These are phyloP conservation scores for Rhodotorula sp. DNA, from an alignment of 1,284 basidiomycete species.

Conservation along the genomic window DNA sequence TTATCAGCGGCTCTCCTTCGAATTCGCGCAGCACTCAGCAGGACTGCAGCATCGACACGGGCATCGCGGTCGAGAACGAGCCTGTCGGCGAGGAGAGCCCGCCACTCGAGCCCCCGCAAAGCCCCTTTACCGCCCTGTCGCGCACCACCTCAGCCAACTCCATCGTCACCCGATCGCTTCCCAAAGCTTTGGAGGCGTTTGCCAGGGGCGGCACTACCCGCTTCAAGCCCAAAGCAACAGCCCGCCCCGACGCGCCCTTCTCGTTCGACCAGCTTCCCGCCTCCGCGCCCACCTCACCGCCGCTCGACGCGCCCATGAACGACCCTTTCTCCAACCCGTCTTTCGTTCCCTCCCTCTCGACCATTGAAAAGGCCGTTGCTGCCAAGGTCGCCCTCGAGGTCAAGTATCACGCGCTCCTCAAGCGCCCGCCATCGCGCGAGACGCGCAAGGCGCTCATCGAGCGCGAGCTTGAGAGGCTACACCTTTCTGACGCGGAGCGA, in stretches of 20 bases:
- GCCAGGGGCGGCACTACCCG: slow-evolving; percentile 9
- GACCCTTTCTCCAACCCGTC: background rate
- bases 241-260: slow-evolving; percentile 18
- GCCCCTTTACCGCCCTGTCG: slow-evolving; percentile 4
- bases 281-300: background rate
- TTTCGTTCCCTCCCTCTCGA: slow-evolving; percentile 78
- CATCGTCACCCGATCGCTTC: slow-evolving; percentile 29
- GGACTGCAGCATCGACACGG: slow-evolving; percentile 52
- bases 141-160: slow-evolving; percentile 34
- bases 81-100: background rate
- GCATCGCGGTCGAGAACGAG: slow-evolving; percentile 32
- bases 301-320: background rate
- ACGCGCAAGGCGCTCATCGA: slow-evolving; percentile 82
- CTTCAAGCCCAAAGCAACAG: slow-evolving; percentile 15
- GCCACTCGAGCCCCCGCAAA: background rate
- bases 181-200: background rate
- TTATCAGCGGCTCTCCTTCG: slow-evolving; percentile 57
- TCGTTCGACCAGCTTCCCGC: slow-evolving; percentile 13
- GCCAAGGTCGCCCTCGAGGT: slow-evolving; percentile 96
- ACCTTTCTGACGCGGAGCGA: slow-evolving; percentile 69
- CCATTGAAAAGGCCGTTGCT: slow-evolving; percentile 89
- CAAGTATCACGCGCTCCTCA: slow-evolving; percentile 83
- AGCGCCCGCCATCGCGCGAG: slow-evolving; percentile 68
- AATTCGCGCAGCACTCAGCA: slow-evolving; percentile 48
- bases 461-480: slow-evolving; percentile 74